A percentile compares a stretch with the other conserved stretches of the same genome.
Conservation (phyloP, 1,284 basidiomycete genomes). For the Lignosus rhinocerotis region DNA sequence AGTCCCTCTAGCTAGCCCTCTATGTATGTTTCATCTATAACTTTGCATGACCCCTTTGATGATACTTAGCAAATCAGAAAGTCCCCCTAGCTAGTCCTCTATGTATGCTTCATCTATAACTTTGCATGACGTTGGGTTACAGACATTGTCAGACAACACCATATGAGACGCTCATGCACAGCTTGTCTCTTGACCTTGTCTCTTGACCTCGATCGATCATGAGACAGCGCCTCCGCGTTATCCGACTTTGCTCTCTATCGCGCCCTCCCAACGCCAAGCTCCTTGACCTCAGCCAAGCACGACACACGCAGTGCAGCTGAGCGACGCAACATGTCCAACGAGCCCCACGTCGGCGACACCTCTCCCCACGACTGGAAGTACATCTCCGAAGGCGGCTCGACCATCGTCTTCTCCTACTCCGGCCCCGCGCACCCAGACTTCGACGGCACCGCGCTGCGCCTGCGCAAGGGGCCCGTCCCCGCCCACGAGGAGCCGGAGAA, state of each 20-base stretch:
- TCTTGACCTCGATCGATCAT: slow-evolving; percentile 12
- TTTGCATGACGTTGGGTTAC: not conserved
- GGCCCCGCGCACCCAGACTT: slow-evolving; percentile 53
- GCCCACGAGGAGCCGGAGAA: slow-evolving; percentile 7
- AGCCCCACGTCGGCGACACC: slow-evolving; percentile 37
- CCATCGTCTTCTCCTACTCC: slow-evolving; percentile 81
- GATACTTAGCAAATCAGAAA: too few relatives aligned
- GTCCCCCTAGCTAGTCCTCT: too few relatives aligned
- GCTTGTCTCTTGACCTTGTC: slow-evolving; percentile 6
- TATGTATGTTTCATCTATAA: too few relatives aligned
- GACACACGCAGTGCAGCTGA: not conserved
- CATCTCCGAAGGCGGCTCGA: slow-evolving; percentile 87
- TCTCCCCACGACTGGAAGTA: slow-evolving; percentile 74
- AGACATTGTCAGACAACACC: not conserved
- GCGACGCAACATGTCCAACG: not conserved
- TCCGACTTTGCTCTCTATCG: not conserved
- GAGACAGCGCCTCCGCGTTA: not conserved
- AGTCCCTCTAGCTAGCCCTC: too few relatives aligned
- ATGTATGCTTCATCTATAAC: too few relatives aligned
- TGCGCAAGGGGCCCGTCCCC: slow-evolving; percentile 54
- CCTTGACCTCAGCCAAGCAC: not conserved
- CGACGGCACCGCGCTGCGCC: slow-evolving; percentile 67
- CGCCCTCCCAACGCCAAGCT: not conserved
- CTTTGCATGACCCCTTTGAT: too few relatives aligned
- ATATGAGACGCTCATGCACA: slow-evolving; percentile 3